Evolutionary conservation across 2,329 filamentous ascomycete species (phyloP).

Genomic region (Fusarium longipes): DNA sequence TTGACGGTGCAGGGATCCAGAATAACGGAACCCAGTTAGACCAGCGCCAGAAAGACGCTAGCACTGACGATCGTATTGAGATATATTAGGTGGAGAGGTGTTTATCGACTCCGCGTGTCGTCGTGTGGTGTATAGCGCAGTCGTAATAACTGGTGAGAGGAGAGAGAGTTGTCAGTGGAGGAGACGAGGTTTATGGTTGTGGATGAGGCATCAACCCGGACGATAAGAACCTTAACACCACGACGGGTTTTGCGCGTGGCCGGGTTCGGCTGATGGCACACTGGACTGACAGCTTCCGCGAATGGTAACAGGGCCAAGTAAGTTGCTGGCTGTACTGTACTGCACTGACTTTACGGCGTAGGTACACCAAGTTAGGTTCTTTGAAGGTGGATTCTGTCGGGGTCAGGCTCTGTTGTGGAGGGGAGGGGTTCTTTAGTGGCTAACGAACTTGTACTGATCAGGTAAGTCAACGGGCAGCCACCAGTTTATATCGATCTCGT

Average conservation of each 20-base stretch:
- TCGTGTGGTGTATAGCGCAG: background rate
- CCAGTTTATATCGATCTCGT: conserved; percentile 6
- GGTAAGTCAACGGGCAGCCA: conserved; percentile 25
- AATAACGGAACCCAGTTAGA: conserved; percentile 33
- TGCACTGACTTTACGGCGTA: background rate
- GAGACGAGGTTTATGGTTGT: conserved; percentile 13
- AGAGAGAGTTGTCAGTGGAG: background rate
- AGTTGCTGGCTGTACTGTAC: conserved; percentile 1
- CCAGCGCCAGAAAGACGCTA: conserved; percentile 31
- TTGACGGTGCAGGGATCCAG: conserved; percentile 40
- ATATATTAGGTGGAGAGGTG: conserved; percentile 12
- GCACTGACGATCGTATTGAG: conserved; percentile 20
- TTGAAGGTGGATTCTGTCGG: conserved; percentile 18
- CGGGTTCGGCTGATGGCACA: conserved; percentile 35
- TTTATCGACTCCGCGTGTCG: conserved; percentile 1
- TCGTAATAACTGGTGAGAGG: background rate
- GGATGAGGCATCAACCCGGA: conserved; percentile 16
- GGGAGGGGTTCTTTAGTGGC: conserved; percentile 29
- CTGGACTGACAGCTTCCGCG: conserved; percentile 1
- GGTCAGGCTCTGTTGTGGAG: conserved; percentile 4
- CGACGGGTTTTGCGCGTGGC: conserved; percentile 33
- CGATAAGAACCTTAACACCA: conserved; percentile 12
- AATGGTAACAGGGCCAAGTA: conserved; percentile 21
- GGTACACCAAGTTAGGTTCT: conserved; percentile 9
- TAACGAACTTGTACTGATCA: conserved; percentile 26